These are phyloP conservation scores for Cladochytrium replicatum DNA, from an alignment of 192 early-diverging fungal genomes.

Conservation along the genomic window DNA sequence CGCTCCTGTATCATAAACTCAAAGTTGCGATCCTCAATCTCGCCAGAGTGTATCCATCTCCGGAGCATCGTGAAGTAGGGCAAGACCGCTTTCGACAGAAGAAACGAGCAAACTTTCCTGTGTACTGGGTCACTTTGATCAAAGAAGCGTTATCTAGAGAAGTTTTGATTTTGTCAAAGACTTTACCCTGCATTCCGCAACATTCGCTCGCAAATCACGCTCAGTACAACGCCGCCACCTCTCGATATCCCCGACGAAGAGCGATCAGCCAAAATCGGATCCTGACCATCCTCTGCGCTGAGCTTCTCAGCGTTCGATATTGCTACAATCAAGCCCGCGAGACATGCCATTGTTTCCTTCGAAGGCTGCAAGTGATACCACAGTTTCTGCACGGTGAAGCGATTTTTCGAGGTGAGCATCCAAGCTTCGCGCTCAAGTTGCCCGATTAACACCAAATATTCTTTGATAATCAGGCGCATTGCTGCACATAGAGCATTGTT, in stretches of 20 bases:
- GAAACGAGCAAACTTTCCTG: slow-evolving; percentile 66
- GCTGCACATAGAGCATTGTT: slow-evolving; percentile 86
- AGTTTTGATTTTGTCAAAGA: neutral
- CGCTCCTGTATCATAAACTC: slow-evolving; percentile 90
- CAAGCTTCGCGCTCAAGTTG: slow-evolving; percentile 80
- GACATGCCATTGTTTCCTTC: slow-evolving; percentile 39
- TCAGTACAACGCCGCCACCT: slow-evolving; percentile 72
- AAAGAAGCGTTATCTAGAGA: too few species aligned
- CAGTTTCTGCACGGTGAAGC: slow-evolving; percentile 84
- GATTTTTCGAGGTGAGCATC: slow-evolving; percentile 45
- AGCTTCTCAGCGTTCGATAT: slow-evolving; percentile 27
- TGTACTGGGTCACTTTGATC: slow-evolving; percentile 61
- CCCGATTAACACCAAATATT: slow-evolving; percentile 72
- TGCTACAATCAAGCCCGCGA: slow-evolving; percentile 40
- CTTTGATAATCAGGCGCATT: slow-evolving; percentile 64
- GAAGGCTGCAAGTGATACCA: slow-evolving; percentile 85
- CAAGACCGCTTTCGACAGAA: slow-evolving; percentile 64
- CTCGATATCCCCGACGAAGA: too few species aligned
- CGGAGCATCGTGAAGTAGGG: slow-evolving; percentile 78
- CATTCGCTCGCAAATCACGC: slow-evolving; percentile 62
- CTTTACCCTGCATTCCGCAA: slow-evolving; percentile 55
- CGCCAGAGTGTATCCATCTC: slow-evolving; percentile 82
- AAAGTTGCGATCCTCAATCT: slow-evolving; percentile 74
- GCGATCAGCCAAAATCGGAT: too few species aligned
- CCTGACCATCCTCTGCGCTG: slow-evolving; percentile 24